Conservation (phyloP, 768 basidiomycete species). For the Russula emetica region DNA sequence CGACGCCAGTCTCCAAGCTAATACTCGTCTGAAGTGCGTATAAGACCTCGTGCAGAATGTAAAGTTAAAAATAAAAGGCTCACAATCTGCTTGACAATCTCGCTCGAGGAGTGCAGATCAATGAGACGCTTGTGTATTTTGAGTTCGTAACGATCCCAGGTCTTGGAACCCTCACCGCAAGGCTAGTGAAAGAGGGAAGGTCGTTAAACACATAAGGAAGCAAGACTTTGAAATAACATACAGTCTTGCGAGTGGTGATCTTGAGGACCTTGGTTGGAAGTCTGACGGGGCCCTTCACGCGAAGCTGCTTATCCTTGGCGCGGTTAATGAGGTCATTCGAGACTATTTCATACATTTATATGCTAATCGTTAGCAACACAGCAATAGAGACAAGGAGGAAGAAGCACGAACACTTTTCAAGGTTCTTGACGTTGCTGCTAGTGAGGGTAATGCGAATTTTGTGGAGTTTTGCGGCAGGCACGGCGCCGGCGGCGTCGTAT, state of each 20-base stretch:
- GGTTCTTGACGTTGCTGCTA: constrained; percentile 94
- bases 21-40: constrained; percentile 73
- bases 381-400: not conserved
- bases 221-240: constrained; percentile 39
- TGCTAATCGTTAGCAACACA: not conserved
- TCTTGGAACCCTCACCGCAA: constrained; percentile 99
- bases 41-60: not conserved
- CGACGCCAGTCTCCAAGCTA: constrained; percentile 97
- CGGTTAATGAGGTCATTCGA: constrained; percentile 95
- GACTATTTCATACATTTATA: constrained; percentile 48
- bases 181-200: constrained; percentile 48
- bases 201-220: not conserved
- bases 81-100: constrained; percentile 99
- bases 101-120: constrained; percentile 96
- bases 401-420: constrained; percentile 84
- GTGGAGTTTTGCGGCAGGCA: constrained; percentile 90
- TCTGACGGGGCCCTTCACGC: constrained; percentile 97
- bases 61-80: constrained; percentile 34
- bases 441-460: constrained; percentile 99
- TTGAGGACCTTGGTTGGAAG: constrained; percentile 98
- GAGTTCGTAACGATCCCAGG: constrained; percentile 99
- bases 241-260: constrained; percentile 99
- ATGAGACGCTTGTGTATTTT: constrained; percentile 99
- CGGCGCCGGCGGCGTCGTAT: constrained; percentile 87
- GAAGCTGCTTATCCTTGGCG: constrained; percentile 99